Percentiles rank a stretch among this genome's conserved stretches.
These are phyloP conservation scores for Cercospora citrullina DNA, from an alignment of 2,329 filamentous ascomycete genomes.

Conservation along the genomic window DNA sequence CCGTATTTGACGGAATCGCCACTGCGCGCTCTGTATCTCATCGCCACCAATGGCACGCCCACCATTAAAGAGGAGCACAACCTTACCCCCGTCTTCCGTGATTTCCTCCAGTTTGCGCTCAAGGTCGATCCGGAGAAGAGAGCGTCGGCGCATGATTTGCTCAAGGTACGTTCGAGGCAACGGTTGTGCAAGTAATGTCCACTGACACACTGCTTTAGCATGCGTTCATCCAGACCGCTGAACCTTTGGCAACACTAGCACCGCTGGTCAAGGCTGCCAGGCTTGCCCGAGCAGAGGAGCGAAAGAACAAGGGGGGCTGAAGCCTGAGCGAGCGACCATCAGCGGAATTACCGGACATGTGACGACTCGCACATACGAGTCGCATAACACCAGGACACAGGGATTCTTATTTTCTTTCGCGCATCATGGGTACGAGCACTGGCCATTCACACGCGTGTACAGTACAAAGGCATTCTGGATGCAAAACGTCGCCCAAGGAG, in stretches of 20 bases:
- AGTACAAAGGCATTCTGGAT: constrained; percentile 1
- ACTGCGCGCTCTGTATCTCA: constrained; percentile 87
- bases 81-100: constrained; percentile 76
- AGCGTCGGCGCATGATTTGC: constrained; percentile 87
- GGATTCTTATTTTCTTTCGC: background rate
- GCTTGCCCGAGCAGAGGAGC: constrained; percentile 79
- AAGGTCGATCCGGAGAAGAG: constrained; percentile 97
- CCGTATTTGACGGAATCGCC: constrained; percentile 96
- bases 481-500: background rate
- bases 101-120: constrained; percentile 89
- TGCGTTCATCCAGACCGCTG: constrained; percentile 54
- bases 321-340: constrained; percentile 19
- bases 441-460: constrained; percentile 5
- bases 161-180: constrained; percentile 66
- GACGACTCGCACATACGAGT: background rate
- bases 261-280: constrained; percentile 85
- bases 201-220: constrained; percentile 37
- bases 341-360: background rate
- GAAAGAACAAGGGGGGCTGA: constrained; percentile 49
- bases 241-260: constrained; percentile 67
- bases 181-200: background rate
- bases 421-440: background rate
- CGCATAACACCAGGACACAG: background rate
- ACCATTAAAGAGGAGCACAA: constrained; percentile 90
- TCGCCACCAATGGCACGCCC: constrained; percentile 94